phyloP scores from a whole-genome alignment of 73 alveolate species.

The Stentor coeruleus region DNA sequence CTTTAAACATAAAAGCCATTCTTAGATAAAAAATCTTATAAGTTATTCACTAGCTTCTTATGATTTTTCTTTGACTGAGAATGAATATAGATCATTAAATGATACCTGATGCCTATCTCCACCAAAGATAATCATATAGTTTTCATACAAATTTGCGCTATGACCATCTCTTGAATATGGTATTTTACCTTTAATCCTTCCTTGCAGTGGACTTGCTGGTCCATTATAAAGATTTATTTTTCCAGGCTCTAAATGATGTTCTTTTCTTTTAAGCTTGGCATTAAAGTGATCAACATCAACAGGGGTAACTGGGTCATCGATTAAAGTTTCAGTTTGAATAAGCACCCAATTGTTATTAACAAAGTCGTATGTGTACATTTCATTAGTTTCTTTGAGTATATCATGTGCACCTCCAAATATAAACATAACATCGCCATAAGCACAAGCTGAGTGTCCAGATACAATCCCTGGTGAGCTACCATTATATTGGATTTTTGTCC shows the following conservation, averaged over 20 bases:
- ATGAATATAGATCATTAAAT: not conserved
- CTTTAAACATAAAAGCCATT: not conserved
- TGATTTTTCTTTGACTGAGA: too few relatives aligned
- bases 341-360: not conserved
- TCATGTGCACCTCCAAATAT: conserved; percentile 14
- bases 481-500: not conserved
- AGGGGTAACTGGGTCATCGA: conserved; percentile 33
- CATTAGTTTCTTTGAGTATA: conserved; percentile 17
- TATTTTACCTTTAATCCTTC: not conserved
- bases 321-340: not conserved
- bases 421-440: conserved; percentile 15
- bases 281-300: conserved; percentile 68
- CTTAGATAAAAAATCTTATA: not conserved
- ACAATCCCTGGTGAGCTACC: conserved; percentile 14
- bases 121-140: not conserved
- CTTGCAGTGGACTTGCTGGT: too few relatives aligned
- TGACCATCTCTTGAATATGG: not conserved
- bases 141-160: not conserved
- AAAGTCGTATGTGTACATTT: not conserved
- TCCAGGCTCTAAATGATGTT: too few relatives aligned
- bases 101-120: not conserved
- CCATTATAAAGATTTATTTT: too few relatives aligned
- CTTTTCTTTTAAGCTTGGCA: too few relatives aligned
- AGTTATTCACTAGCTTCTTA: not conserved
- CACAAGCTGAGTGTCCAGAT: conserved; percentile 24